Evolutionary conservation across 805 yeast species (phyloP), one percentile per base, ranked within the genome.

Genomic region (Candida sithepensis): DNA sequence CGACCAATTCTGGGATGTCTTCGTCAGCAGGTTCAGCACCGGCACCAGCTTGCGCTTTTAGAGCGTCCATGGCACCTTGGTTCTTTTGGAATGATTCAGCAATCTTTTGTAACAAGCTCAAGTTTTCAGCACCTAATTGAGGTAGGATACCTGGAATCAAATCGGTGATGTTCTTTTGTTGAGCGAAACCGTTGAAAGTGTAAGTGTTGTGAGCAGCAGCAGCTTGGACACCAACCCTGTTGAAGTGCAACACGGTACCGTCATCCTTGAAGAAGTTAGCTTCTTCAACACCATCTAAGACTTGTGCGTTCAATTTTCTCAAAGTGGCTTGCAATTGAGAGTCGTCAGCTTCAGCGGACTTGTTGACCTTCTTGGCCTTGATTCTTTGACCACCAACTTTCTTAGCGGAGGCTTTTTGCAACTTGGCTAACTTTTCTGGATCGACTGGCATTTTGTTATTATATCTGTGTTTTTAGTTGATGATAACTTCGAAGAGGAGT

Each of bases 231-330:
- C 94, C 95, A 59, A 94, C 97, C 72, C 94, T 85, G 79, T 87
- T 83, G 81, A 94, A 89, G 78, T 92, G 97, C 72, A 92, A 76
- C 56, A 94, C 97, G 68, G 84, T 85, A 68, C 97, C 97, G 71
- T 92, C 97, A 56, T 89, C 96, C 73, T 79, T 86, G 87, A 94
- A 91, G 79, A 92, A 88, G 82, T 91, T 92, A 66, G 96, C 98
- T 78, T 92, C 97, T 70, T 89, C 96, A 64, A 92, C 84, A 65
- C 87, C 89, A 59, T 86, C 90, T 61, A 92, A 74, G 64, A 89
- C 85, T 73, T 85, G 88, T 57, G 91, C 95, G 73, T 87, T 85
- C 70, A 92, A 78, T 77, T 91, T 90, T 71, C 83, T 85, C 73
- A 92, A 78, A 65, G 92, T 82, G 61, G 84, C 87, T 75, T 88